These are phyloP conservation scores for Pseudopithomyces maydicus DNA, from an alignment of 2,329 filamentous ascomycete genomes.

Conservation along the genomic window DNA sequence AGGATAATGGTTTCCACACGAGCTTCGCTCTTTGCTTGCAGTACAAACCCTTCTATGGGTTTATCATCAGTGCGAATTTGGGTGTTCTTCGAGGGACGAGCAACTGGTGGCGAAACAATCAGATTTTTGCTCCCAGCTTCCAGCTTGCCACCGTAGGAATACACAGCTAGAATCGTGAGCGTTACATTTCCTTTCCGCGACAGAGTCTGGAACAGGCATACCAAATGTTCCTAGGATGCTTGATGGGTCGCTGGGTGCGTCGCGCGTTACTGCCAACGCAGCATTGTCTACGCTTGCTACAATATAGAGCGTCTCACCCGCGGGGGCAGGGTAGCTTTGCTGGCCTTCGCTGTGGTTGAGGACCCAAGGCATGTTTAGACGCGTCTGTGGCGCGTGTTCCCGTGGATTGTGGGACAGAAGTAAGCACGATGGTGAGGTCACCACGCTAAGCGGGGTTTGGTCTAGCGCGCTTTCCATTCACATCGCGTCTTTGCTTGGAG, in stretches of 20 bases:
- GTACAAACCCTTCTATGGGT: slow-evolving; percentile 19
- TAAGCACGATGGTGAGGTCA: neutral
- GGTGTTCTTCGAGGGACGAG: neutral
- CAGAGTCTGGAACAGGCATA: neutral
- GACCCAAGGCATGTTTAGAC: slow-evolving; percentile 10
- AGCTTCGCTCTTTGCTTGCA: slow-evolving; percentile 20
- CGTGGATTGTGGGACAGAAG: neutral
- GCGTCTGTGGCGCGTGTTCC: slow-evolving; percentile 6
- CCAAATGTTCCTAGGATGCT: slow-evolving; percentile 1
- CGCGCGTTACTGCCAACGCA: neutral
- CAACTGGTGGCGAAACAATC: slow-evolving; percentile 19
- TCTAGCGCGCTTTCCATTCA: neutral
- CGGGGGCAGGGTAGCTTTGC: slow-evolving; percentile 1
- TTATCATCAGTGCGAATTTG: slow-evolving; percentile 3
- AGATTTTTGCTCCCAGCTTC: slow-evolving; percentile 26
- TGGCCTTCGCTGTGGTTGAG: slow-evolving; percentile 1
- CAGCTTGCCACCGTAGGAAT: slow-evolving; percentile 20
- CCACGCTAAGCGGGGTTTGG: neutral
- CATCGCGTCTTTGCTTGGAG: no score
- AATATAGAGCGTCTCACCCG: slow-evolving; percentile 1
- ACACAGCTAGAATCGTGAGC: neutral
- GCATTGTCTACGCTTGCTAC: neutral
- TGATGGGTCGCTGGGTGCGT: neutral
- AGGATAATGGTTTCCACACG: slow-evolving; percentile 34
- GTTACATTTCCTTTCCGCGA: neutral